Evolutionary conservation across 1,139 yeast species (phyloP).

Genomic region (Saccharomyces hybrid): DNA sequence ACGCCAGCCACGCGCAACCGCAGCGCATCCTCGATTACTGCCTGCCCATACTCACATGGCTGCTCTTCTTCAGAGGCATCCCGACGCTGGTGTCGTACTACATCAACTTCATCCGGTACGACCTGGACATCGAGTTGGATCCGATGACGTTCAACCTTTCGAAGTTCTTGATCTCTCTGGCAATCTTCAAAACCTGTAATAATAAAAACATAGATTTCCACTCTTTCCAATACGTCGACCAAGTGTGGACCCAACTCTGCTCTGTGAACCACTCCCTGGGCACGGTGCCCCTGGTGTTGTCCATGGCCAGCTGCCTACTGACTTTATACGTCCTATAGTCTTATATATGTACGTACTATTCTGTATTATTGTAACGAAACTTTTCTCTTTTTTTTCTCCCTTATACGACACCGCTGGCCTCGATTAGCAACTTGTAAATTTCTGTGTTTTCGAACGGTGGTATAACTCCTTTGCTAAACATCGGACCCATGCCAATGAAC

Average conservation of each 20-base stretch:
- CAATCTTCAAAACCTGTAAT: conserved; percentile 1
- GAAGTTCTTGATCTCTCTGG: conserved; percentile 14
- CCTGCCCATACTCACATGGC: conserved; percentile 15
- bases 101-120: conserved; percentile 29
- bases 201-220: neutral
- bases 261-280: conserved; percentile 15
- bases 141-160: conserved; percentile 27
- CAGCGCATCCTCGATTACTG: neutral
- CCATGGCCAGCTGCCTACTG: conserved; percentile 17
- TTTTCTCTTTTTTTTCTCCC: neutral
- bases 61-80: conserved; percentile 12
- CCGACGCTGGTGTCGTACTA: conserved; percentile 25
- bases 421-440: conserved; percentile 28
- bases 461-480: conserved; percentile 42
- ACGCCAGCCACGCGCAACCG: neutral
- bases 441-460: conserved; percentile 66
- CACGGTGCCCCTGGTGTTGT: conserved; percentile 18
- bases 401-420: neutral
- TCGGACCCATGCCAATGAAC: conserved; percentile 75
- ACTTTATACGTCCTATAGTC: conserved; percentile 19
- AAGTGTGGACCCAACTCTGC: conserved; percentile 7
- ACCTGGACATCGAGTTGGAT: conserved; percentile 23
- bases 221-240: neutral
- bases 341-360: conserved; percentile 3
- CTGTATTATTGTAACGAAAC: neutral